A percentile compares a stretch with the other conserved stretches of the same genome.
Evolutionary conservation across 306 rosid species (phyloP).

Genomic region (Carpinus viminea): DNA sequence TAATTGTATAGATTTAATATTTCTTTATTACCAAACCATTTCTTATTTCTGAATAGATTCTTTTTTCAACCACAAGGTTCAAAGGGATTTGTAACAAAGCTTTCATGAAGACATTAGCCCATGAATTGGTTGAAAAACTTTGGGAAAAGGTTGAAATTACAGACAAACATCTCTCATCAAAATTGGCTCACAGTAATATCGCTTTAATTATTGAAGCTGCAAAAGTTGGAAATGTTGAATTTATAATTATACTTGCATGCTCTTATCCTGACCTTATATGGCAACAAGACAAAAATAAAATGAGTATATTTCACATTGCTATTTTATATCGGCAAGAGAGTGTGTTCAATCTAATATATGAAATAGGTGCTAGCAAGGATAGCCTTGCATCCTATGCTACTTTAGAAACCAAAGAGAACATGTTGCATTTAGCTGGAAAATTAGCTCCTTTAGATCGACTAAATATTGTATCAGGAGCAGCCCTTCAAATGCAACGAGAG

Average conservation of each 20-base stretch:
- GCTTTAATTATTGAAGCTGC: background rate
- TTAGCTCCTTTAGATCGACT: too few species aligned
- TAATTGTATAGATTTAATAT: too few species aligned
- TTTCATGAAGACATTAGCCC: background rate
- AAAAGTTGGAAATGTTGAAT: background rate
- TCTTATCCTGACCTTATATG: background rate
- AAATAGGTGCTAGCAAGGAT: background rate
- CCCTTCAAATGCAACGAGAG: too few species aligned
- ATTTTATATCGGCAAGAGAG: background rate
- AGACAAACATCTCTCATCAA: background rate
- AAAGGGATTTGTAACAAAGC: background rate
- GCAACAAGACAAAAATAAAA: background rate
- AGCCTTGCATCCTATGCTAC: background rate
- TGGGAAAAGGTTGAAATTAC: background rate
- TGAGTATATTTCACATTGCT: background rate
- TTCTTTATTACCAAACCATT: background rate
- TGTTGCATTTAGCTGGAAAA: background rate
- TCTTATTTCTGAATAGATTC: too few species aligned
- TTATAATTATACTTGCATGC: background rate
- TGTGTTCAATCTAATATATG: background rate
- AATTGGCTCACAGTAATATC: background rate
- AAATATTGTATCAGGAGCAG: too few species aligned
- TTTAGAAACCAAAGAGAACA: background rate
- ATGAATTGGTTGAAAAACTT: background rate
- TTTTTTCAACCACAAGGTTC: background rate